Base-by-base conservation (phyloP, 805 yeast species). In the Lipomyces lipofer region DNA sequence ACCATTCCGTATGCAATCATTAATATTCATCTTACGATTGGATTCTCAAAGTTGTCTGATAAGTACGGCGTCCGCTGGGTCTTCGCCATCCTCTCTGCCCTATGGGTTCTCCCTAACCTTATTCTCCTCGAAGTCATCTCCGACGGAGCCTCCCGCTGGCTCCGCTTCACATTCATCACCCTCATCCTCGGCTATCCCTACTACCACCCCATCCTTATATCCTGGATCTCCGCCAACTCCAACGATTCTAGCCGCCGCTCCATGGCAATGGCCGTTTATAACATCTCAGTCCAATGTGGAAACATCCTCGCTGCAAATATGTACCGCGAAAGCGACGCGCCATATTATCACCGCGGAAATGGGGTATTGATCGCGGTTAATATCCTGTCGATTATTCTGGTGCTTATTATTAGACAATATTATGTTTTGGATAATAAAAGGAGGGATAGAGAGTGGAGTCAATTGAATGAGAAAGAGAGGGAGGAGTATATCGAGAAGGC, bases 211-310 rank as follows among this genome's bases (percentile, higher is more conserved):
- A 69, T 83, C 47, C 69, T 78, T 52, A 81, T 81, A 22, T 71
- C 80, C 17, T 80, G 86, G 83, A 77, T 81, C 52, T 82, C 89
- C 0, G 66, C 79, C 25, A 84, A 84, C 62, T 75, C 87, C 7
- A 79, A 81, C 65, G 74, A 84, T 1, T 84, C 84, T 22, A 69
- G 83, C 15, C 71, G 80, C 3, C 73, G 91, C 61, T 79, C 89
- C 0, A 82, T 84, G 3, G 76, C 84, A 13, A 80, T 87, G 0
- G 82, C 89, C 0, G 56, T 84, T 33, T 83, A 79, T 65, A 85
- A 84, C 63, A 83, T 84, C 73, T 77, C 75, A 64, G 82, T 81
- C 0, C 90, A 85, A 64, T 72, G 79, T 0, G 86, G 82, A 1
- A 67, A 72, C 22, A 81, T 85, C 44, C 70, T 78, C 6, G 72